Conservation (phyloP, 2,329 filamentous ascomycete genomes). For the Thyridium curvatum region DNA sequence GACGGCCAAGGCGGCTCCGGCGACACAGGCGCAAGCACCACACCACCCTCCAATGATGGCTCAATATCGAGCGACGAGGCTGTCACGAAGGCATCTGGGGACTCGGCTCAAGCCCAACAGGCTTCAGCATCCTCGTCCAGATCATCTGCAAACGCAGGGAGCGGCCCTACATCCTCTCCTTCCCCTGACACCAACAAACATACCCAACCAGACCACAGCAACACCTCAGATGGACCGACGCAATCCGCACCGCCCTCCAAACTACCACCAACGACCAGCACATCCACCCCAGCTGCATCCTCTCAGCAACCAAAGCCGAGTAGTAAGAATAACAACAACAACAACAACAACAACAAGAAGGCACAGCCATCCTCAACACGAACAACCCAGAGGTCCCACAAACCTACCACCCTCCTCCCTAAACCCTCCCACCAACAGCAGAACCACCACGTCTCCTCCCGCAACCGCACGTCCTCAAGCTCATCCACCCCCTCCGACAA, state of each 20-base stretch:
- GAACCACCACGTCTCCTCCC: conserved; percentile 8
- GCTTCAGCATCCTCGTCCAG: no score
- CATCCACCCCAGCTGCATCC: conserved; percentile 1
- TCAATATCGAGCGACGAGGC: no score
- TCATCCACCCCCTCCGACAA: conserved; percentile 12
- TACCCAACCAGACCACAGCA: no score
- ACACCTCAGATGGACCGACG: no score
- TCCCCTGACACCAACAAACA: no score
- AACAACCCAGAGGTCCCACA: background rate
- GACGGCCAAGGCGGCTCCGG: no score
- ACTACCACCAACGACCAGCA: background rate
- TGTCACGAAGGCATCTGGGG: no score
- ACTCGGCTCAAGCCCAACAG: no score
- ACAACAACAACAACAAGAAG: background rate
- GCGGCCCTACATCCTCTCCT: no score
- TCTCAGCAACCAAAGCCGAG: background rate
- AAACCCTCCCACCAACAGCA: conserved; percentile 6
- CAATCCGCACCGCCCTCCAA: background rate
- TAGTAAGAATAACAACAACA: conserved; percentile 4
- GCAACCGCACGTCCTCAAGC: conserved; percentile 19
- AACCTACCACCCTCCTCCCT: background rate
- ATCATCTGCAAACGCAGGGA: no score
- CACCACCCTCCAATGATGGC: no score
- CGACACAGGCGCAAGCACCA: no score
- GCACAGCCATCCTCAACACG: background rate